Percentiles rank a stretch among this genome's conserved stretches.
Evolutionary conservation across 2,329 filamentous ascomycete species (phyloP).

Genomic region (Ophiocordyceps camponoti-leonardi): DNA sequence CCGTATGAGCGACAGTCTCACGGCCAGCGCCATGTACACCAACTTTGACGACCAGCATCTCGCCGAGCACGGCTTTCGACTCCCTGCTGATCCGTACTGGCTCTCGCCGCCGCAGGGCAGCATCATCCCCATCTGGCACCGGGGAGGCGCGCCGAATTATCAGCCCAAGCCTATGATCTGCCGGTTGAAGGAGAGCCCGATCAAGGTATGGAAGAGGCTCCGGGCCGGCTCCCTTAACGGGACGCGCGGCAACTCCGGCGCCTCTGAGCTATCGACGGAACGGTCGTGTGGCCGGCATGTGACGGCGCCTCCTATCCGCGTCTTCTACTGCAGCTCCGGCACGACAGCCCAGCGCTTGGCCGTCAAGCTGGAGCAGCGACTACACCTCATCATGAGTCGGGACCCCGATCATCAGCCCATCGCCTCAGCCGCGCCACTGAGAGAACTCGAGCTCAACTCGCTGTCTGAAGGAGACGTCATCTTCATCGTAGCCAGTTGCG

Average conservation of each 20-base stretch:
- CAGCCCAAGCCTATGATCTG: slow-evolving; percentile 2
- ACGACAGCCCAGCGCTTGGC: slow-evolving; percentile 1
- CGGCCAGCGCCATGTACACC: slow-evolving; percentile 1
- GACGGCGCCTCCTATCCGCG: not conserved
- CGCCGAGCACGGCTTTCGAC: slow-evolving; percentile 1
- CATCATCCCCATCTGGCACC: slow-evolving; percentile 1
- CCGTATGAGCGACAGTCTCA: slow-evolving; percentile 2
- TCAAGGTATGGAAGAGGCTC: slow-evolving; percentile 1
- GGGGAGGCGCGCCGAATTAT: slow-evolving; percentile 1
- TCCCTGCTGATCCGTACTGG: slow-evolving; percentile 2
- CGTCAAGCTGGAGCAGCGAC: slow-evolving; percentile 1
- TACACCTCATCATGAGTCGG: not conserved
- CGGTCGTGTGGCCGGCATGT: not conserved
- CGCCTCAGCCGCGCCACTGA: not conserved
- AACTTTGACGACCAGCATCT: slow-evolving; percentile 2
- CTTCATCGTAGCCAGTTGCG: slow-evolving; percentile 1
- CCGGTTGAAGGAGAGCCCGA: not conserved
- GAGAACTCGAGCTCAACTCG: not conserved
- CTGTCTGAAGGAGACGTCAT: not conserved
- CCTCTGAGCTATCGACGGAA: not conserved
- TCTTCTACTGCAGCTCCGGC: slow-evolving; percentile 2
- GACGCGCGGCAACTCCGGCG: not conserved
- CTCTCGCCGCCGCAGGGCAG: slow-evolving; percentile 1
- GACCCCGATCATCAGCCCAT: not conserved
- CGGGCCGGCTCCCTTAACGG: not conserved